A percentile compares a stretch with the other conserved stretches of the same genome.
phyloP scores from a whole-genome alignment of 2,329 filamentous ascomycete species.

The Colletotrichum tamarilloi region DNA sequence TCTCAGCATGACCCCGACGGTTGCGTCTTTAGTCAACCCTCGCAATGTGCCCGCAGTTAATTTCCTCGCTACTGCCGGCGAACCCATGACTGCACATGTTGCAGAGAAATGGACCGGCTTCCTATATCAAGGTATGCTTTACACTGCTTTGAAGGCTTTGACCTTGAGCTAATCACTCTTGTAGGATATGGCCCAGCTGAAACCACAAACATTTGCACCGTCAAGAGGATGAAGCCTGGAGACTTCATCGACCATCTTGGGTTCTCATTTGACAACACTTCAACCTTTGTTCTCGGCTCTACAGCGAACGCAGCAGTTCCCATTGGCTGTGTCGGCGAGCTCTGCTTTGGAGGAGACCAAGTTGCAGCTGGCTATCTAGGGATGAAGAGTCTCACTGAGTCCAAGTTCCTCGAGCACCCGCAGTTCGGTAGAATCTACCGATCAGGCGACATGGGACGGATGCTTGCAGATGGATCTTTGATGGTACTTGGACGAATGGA shows the following conservation, averaged over 20 bases:
- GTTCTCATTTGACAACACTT: conserved; percentile 78
- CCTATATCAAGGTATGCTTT: conserved; percentile 73
- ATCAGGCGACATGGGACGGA: conserved; percentile 83
- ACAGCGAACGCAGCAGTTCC: conserved; percentile 67
- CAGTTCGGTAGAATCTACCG: conserved; percentile 80
- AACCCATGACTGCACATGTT: conserved; percentile 80
- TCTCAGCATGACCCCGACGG: conserved; percentile 86
- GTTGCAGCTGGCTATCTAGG: conserved; percentile 81
- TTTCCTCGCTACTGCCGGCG: conserved; percentile 84
- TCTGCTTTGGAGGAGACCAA: conserved; percentile 89
- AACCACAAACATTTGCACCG: conserved; percentile 88
- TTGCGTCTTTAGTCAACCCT: conserved; percentile 80
- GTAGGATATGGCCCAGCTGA: conserved; percentile 83
- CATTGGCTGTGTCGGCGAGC: conserved; percentile 79
- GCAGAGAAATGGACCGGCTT: conserved; percentile 75
- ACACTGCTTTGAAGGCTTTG: background rate
- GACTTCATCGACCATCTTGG: conserved; percentile 83
- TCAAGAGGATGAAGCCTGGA: conserved; percentile 68
- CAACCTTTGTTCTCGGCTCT: conserved; percentile 70
- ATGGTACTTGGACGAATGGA: conserved; percentile 79
- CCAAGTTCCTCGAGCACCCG: conserved; percentile 77
- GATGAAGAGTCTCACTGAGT: conserved; percentile 67
- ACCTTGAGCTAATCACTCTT: background rate
- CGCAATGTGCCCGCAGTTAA: conserved; percentile 75
- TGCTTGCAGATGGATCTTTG: conserved; percentile 81